phyloP scores from a whole-genome alignment of 768 basidiomycete genomes.

The Hysterangium stoloniferum region DNA sequence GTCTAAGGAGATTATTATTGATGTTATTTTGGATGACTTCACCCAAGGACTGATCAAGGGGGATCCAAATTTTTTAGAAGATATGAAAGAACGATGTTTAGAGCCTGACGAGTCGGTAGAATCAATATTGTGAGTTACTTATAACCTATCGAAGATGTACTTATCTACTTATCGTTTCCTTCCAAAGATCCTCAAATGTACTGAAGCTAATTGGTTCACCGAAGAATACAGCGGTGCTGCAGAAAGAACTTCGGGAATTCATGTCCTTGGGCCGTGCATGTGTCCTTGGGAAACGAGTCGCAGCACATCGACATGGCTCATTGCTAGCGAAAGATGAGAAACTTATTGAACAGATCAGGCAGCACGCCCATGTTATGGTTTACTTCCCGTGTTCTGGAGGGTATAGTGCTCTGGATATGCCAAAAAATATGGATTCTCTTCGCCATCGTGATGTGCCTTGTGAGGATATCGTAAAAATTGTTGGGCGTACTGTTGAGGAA shows the following conservation, averaged over 20 bases:
- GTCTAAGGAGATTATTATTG: too few species aligned
- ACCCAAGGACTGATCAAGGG: neutral
- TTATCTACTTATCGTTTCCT: neutral
- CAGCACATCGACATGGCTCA: neutral
- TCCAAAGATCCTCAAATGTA: neutral
- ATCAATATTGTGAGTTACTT: too few species aligned
- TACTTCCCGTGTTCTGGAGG: constrained; percentile 2
- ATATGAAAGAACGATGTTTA: neutral
- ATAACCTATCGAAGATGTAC: neutral
- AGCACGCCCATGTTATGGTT: neutral
- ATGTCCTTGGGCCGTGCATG: neutral
- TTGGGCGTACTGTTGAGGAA: neutral
- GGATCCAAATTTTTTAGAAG: neutral
- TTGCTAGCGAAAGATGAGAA: neutral
- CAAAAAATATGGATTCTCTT: neutral
- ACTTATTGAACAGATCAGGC: neutral
- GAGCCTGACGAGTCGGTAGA: neutral
- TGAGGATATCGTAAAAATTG: constrained; percentile 1
- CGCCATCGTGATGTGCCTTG: neutral
- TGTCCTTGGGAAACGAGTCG: neutral
- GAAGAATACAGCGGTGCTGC: neutral
- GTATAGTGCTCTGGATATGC: neutral
- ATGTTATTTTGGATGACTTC: neutral
- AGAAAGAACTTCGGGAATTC: neutral
- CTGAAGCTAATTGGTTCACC: neutral